These are phyloP conservation scores for Rosellinia necatrix DNA, from an alignment of 2,329 filamentous ascomycete genomes.

Conservation along the genomic window DNA sequence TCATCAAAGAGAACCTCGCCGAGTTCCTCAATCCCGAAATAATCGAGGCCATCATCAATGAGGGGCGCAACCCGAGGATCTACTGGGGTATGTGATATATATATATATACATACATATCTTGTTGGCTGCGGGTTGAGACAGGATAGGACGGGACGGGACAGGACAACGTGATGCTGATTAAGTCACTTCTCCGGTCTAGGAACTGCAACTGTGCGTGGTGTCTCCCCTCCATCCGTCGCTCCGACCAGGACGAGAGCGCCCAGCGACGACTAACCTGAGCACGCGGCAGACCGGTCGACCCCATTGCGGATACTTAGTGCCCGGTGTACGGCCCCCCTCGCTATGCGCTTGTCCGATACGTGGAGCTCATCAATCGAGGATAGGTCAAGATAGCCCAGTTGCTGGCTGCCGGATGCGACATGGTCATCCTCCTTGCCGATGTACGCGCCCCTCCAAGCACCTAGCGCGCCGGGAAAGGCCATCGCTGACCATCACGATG, in stretches of 20 bases:
- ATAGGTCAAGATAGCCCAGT: slow-evolving; percentile 81
- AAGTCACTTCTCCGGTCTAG: slow-evolving; percentile 16
- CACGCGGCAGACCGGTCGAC: slow-evolving; percentile 66
- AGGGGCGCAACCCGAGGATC: slow-evolving; percentile 74
- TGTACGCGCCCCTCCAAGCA: slow-evolving; percentile 43
- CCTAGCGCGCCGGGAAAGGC: no score
- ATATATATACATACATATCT: no score
- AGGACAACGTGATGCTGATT: slow-evolving; percentile 11
- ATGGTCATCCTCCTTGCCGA: slow-evolving; percentile 79
- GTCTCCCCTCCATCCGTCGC: neutral
- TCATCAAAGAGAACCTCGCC: slow-evolving; percentile 80
- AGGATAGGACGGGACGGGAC: no score
- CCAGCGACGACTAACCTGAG: slow-evolving; percentile 8
- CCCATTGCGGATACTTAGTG: slow-evolving; percentile 89
- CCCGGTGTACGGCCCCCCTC: slow-evolving; percentile 54
- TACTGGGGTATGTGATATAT: slow-evolving; percentile 73
- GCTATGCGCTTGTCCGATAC: neutral
- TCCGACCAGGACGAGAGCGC: neutral
- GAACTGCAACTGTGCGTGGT: slow-evolving; percentile 74
- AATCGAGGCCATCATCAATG: slow-evolving; percentile 72
- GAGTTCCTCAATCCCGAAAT: slow-evolving; percentile 86
- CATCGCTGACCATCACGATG: neutral
- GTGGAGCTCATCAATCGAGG: neutral
- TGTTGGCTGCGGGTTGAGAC: no score
- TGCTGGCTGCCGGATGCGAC: slow-evolving; percentile 82